Conservation (phyloP, 805 yeast species). For the Spathaspora boniae region DNA sequence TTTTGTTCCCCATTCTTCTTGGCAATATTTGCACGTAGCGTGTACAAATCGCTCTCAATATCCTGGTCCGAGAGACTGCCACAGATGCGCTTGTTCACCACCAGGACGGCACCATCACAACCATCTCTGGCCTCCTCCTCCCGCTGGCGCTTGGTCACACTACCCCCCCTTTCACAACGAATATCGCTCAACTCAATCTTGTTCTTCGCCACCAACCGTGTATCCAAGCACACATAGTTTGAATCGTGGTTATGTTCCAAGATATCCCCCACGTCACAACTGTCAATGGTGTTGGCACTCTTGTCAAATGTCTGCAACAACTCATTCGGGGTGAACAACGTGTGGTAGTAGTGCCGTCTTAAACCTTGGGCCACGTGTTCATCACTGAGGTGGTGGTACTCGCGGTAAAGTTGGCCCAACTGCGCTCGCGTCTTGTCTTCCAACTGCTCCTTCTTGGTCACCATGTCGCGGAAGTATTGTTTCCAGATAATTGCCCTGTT, state of each 20-base stretch:
- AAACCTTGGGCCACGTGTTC: conserved; percentile 9
- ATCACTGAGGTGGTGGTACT: conserved; percentile 23
- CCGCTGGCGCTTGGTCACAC: too few species aligned
- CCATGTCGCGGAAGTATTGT: conserved; percentile 24
- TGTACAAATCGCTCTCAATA: conserved; percentile 21
- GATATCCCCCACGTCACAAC: conserved; percentile 1
- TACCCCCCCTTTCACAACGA: too few species aligned
- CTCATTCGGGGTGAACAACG: conserved; percentile 20
- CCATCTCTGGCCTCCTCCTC: conserved; percentile 17
- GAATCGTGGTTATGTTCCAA: conserved; percentile 12
- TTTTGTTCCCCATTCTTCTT: conserved; percentile 9
- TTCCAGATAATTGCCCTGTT: conserved; percentile 33
- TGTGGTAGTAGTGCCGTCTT: conserved; percentile 23
- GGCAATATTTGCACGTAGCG: conserved; percentile 14
- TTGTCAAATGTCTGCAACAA: conserved; percentile 10
- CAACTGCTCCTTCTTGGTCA: conserved; percentile 21
- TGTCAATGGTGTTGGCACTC: conserved; percentile 5
- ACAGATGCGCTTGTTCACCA: too few species aligned
- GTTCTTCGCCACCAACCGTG: conserved; percentile 23
- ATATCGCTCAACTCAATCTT: conserved; percentile 30
- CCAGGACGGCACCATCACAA: conserved; percentile 10
- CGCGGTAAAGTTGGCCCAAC: conserved; percentile 25
- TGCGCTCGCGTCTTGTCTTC: conserved; percentile 23
- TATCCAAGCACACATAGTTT: conserved; percentile 20
- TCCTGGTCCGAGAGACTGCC: too few species aligned